phyloP scores from a whole-genome alignment of 768 basidiomycete species.

The Russula olivacea region DNA sequence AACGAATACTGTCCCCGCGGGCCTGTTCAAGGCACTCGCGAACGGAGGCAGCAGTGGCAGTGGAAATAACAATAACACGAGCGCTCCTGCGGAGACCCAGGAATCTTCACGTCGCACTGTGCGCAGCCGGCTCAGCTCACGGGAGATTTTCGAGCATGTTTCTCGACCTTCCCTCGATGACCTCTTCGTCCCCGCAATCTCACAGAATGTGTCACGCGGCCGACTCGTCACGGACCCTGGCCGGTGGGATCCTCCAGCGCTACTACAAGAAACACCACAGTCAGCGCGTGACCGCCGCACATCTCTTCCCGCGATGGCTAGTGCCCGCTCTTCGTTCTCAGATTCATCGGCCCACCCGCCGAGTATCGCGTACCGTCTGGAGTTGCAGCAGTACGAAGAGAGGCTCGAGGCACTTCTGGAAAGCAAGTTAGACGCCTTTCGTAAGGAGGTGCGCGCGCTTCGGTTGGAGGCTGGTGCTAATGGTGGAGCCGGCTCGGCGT shows the following conservation, averaged over 20 bases:
- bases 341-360: conserved; percentile 40
- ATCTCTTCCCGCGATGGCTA: conserved; percentile 40
- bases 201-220: conserved; percentile 49
- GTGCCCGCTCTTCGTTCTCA: conserved; percentile 42
- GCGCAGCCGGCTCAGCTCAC: conserved; percentile 71
- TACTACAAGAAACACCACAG: conserved; percentile 39
- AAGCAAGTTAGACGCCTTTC: conserved; percentile 55
- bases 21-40: conserved; percentile 75
- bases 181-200: conserved; percentile 59
- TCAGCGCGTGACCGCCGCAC: conserved; percentile 30
- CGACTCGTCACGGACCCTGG: conserved; percentile 58
- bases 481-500: conserved; percentile 32
- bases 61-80: conserved; percentile 6
- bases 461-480: conserved; percentile 23
- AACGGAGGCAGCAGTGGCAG: conserved; percentile 31
- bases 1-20: conserved; percentile 77
- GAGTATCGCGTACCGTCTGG: conserved; percentile 52
- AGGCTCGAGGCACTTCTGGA: conserved; percentile 60
- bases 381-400: conserved; percentile 53
- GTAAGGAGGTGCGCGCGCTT: conserved; percentile 34
- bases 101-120: conserved; percentile 64
- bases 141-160: conserved; percentile 65
- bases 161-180: conserved; percentile 75
- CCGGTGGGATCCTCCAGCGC: conserved; percentile 31
- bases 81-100: conserved; percentile 34